These are phyloP conservation scores for Tolypocladium ophioglossoides DNA, from an alignment of 2,329 filamentous ascomycete species.

Conservation along the genomic window DNA sequence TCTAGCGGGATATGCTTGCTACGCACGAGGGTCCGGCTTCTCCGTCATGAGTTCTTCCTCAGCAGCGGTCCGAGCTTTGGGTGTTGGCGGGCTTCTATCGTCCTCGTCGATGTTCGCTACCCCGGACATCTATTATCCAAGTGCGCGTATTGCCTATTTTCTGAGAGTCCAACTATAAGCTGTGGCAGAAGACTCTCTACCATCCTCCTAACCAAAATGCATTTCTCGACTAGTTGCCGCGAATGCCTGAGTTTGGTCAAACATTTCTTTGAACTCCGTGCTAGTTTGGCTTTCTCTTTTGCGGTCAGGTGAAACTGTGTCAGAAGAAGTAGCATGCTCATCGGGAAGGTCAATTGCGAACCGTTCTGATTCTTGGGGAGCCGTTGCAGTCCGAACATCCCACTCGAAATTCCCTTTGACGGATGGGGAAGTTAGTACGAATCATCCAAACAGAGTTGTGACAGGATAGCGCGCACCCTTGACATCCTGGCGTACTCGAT, in stretches of 20 bases:
- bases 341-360: too few species aligned
- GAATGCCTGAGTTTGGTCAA: slow-evolving; percentile 8
- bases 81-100: slow-evolving; percentile 12
- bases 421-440: neutral
- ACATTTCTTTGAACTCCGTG: slow-evolving; percentile 1
- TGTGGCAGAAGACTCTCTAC: slow-evolving; percentile 7
- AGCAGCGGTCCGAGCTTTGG: slow-evolving; percentile 6
- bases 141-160: neutral
- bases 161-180: slow-evolving; percentile 9
- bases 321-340: neutral
- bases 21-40: slow-evolving; percentile 26
- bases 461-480: slow-evolving; percentile 8
- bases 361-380: too few species aligned
- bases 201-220: slow-evolving; percentile 6
- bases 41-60: slow-evolving; percentile 7
- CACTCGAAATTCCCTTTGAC: slow-evolving; percentile 9
- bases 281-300: neutral
- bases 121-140: neutral
- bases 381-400: neutral
- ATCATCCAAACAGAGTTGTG: too few species aligned
- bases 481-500: slow-evolving; percentile 14
- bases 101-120: slow-evolving; percentile 13
- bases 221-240: slow-evolving; percentile 6
- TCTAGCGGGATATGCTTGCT: too few species aligned
- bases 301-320: neutral